These are phyloP conservation scores for Isatis tinctoria DNA, from an alignment of 345 rosid species.

Conservation along the genomic window DNA sequence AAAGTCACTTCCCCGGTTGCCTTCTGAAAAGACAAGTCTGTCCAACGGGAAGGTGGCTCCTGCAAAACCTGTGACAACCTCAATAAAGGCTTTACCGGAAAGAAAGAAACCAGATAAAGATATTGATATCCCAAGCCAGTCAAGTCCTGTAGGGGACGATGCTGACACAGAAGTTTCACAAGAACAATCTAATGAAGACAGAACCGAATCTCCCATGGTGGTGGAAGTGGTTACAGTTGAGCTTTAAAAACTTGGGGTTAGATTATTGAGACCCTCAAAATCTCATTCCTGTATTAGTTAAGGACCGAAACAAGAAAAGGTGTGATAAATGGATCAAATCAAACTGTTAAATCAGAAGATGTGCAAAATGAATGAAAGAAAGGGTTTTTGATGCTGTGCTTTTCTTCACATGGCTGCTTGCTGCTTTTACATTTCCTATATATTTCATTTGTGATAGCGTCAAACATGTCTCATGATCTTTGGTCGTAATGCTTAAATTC, in stretches of 20 bases:
- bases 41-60: conserved; percentile 24
- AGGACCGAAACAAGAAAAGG: not conserved
- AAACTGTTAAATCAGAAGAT: not conserved
- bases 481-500: no score
- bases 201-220: conserved; percentile 23
- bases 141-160: conserved; percentile 12
- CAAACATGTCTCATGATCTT: no score
- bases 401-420: not conserved
- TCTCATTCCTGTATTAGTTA: not conserved
- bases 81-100: conserved; percentile 26
- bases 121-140: conserved; percentile 23
- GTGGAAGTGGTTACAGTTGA: conserved; percentile 34
- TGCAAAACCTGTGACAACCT: not conserved
- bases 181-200: conserved; percentile 22
- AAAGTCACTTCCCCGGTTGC: conserved; percentile 72
- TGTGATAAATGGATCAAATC: not conserved
- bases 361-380: not conserved
- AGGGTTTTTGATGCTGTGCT: no score
- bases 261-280: not conserved
- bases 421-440: no score
- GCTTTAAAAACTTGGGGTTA: not conserved
- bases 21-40: conserved; percentile 54
- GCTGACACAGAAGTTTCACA: not conserved
- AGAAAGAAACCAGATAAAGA: conserved; percentile 28
- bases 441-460: no score